Evolutionary conservation across 495 filamentous ascomycete genomes (phyloP), one percentile per base, ranked within the genome.

Genomic region (Penicillium chermesinum): DNA sequence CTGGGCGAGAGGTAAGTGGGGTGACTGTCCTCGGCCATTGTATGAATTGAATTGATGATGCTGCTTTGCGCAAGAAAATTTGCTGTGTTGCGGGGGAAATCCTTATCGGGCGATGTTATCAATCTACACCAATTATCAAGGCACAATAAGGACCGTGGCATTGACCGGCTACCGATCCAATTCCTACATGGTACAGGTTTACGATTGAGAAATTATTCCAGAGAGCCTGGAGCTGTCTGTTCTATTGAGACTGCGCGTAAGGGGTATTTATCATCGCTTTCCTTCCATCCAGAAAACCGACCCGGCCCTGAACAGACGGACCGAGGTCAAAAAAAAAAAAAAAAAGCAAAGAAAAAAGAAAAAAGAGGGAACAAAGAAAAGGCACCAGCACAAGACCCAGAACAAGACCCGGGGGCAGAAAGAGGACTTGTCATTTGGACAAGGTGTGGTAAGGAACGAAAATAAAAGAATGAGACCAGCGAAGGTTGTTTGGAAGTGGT

Each of bases 1-100:
- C 76, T 79, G 19, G 76, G 74, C 18, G 66, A 62, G 12, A 80
- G 63, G 54, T 75, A 70, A 3, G 63, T 55, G 6, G 73, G 73
- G 33, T 67, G 64, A 16, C 50, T 38, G 5, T 58, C 58, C 42
- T 62, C 59, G n/a, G 57, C 47, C 58, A 63, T 63, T 52, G 33
- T 49, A 32, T 41, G 45, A n/a, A 22, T 40, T 38, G 17, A 7
- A 33, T 34, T 45, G 44, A 40, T 22, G 37, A 18, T 19, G 40
- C 39, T 46, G 49, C n/a, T n/a, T 2, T 22, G 44, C 37, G 48
- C 10, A 44, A 51, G 38, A 55, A 61, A 63, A 55, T 47, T 57
- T 54, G 32, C 30, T 22, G 44, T 44, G 35, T 39, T n/a, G 43
- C 27, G 14, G 41, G 46, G 35, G 38, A 52, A 41, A 40, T 51